phyloP scores from a whole-genome alignment of 176 grass and related monocot species.

The Tillandsia leiboldiana region DNA sequence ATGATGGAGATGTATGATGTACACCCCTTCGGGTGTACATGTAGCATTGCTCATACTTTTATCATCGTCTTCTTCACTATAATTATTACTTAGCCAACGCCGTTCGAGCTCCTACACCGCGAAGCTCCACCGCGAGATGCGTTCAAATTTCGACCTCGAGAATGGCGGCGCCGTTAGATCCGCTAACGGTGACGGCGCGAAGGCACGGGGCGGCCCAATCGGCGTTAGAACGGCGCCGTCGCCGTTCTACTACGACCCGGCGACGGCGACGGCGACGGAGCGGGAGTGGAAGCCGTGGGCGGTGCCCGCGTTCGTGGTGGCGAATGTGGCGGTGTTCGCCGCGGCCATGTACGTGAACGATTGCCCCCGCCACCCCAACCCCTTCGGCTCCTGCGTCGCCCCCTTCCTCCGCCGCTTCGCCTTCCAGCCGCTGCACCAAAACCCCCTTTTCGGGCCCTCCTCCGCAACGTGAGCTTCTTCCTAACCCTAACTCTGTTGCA shows the following conservation, averaged over 20 bases:
- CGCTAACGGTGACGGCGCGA: background rate
- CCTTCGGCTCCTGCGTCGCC: slow-evolving; percentile 50
- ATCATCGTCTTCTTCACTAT: slow-evolving; percentile 1
- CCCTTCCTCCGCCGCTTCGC: slow-evolving; percentile 55
- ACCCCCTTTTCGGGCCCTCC: slow-evolving; percentile 87
- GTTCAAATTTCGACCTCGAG: slow-evolving; percentile 49
- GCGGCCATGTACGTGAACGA: slow-evolving; percentile 91
- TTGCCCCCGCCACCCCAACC: slow-evolving; percentile 50
- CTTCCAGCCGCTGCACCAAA: slow-evolving; percentile 81
- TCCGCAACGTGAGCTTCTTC: slow-evolving; percentile 49
- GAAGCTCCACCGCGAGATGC: slow-evolving; percentile 1
- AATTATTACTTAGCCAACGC: background rate
- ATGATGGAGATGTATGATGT: too few relatives aligned
- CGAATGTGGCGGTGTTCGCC: slow-evolving; percentile 60
- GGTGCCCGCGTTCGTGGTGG: slow-evolving; percentile 54
- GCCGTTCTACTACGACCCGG: slow-evolving; percentile 17
- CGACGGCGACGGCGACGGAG: slow-evolving; percentile 16
- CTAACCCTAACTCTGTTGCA: background rate
- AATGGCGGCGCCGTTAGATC: slow-evolving; percentile 15
- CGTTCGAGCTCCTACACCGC: background rate
- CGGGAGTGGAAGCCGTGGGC: slow-evolving; percentile 79
- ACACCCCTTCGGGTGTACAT: too few relatives aligned
- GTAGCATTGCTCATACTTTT: too few relatives aligned
- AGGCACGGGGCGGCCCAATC: background rate
- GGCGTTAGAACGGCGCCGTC: background rate